Percentiles rank a stretch among this genome's conserved stretches.
Conservation (phyloP, 352 stramenopile species). For the Pythium aquatile region DNA sequence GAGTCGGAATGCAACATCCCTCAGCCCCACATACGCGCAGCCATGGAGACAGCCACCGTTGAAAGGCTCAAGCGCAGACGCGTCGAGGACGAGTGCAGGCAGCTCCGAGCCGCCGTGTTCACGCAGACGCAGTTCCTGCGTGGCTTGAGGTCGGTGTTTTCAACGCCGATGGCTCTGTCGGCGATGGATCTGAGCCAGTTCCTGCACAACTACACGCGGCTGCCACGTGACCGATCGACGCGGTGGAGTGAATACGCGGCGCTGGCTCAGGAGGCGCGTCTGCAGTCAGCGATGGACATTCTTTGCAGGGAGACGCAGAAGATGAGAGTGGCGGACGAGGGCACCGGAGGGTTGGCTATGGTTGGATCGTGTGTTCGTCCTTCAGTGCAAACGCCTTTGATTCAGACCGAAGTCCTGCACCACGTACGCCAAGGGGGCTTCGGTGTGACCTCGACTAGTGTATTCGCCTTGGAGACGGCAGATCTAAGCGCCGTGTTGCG, state of each 20-base stretch:
- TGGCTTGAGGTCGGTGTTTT: background rate
- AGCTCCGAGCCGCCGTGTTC: conserved; percentile 11
- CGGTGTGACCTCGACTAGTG: conserved; percentile 22
- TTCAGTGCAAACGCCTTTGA: background rate
- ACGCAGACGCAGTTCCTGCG: background rate
- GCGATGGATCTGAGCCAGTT: background rate
- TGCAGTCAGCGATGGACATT: background rate
- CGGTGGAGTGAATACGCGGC: too few relatives aligned
- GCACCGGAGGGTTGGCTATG: too few relatives aligned
- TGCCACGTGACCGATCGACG: background rate
- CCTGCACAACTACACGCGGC: background rate
- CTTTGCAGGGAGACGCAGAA: conserved; percentile 1
- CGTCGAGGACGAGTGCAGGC: conserved; percentile 10
- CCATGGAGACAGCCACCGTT: background rate
- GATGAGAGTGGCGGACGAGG: background rate
- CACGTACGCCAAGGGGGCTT: background rate
- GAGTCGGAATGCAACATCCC: background rate
- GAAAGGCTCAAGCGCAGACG: conserved; percentile 12
- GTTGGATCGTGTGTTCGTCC: too few relatives aligned
- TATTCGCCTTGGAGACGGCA: conserved; percentile 38
- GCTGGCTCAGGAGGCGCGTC: too few relatives aligned
- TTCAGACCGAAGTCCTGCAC: background rate
- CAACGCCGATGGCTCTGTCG: background rate
- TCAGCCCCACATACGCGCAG: background rate
- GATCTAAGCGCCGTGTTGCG: conserved; percentile 20